Base-by-base conservation (phyloP, 768 basidiomycete genomes). In the Coprinopsis marcescibilis region DNA sequence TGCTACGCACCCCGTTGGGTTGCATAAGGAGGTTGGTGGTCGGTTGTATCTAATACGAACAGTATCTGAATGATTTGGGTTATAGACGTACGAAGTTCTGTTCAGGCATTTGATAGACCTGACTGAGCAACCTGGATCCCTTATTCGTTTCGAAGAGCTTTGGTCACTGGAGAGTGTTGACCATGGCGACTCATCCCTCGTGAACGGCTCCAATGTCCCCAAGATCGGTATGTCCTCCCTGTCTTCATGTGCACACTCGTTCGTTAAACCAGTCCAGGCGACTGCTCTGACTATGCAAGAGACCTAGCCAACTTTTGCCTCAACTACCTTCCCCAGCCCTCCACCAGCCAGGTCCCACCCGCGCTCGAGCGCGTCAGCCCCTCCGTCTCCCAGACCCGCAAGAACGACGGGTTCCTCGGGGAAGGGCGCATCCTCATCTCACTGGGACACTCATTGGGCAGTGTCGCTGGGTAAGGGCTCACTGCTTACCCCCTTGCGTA, bases 21-120 rank as follows among this genome's bases (percentile, higher is more conserved):
- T 62, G 45, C 58, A 60, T 45, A 62, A 62, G 51, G 58, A 62
- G 55, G 60, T 57, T 13, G 12, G 47, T 21, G 53, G 57, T 56
- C 10, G 8, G 45, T 20, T 7, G 39, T 5, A 20, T 20, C 26
- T 35, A 20, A 32, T 8, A 8, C 17, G 41, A 7, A n/a, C 26
- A 4, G 24, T 8, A 12, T 27, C 4, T 4, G 11, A n/a, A 4
- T 15, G 17, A 27, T 34, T 30, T 6, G 19, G 2, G n/a, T 51
- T n/a, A 5, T 46, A 61, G 58, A 57, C 54, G 3, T 62, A 57
- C 57, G 60, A 61, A 19, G 52, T 55, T 15, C 33, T 50, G 7
- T 55, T 62, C 29, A 52, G 48, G 25, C 51, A 51, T 25, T 46
- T 60, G 10, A 55, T 62, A 34, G 52, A 60, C 26, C 29, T 58